Percentiles rank a stretch among this genome's conserved stretches.
These are phyloP conservation scores for Ganoderma leucocontextum DNA, from an alignment of 1,284 basidiomycete species.

Conservation along the genomic window DNA sequence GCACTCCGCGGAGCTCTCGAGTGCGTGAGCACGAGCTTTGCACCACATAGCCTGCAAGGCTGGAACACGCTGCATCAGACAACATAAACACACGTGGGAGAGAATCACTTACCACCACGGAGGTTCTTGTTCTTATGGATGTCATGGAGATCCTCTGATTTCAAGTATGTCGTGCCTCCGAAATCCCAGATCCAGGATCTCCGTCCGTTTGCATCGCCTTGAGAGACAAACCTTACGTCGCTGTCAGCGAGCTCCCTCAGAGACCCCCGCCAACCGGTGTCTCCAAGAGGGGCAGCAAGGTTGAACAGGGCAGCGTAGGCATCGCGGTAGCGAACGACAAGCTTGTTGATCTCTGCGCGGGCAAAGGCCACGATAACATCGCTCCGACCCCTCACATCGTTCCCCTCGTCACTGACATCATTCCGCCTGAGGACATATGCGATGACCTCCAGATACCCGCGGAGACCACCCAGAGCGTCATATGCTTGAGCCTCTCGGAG, in stretches of 20 bases:
- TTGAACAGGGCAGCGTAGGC: not conserved
- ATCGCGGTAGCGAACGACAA: not conserved
- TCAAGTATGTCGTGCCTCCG: not conserved
- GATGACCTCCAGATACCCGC: not conserved
- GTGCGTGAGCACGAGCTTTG: too few relatives aligned
- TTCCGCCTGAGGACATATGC: not conserved
- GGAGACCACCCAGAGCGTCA: not conserved
- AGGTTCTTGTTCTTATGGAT: not conserved
- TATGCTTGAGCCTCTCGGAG: not conserved
- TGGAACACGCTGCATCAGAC: too few relatives aligned
- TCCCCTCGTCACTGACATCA: too few relatives aligned
- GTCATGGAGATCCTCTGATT: not conserved
- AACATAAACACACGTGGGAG: not conserved
- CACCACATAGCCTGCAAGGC: too few relatives aligned
- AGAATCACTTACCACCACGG: not conserved
- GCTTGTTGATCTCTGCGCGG: not conserved
- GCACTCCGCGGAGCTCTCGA: too few relatives aligned
- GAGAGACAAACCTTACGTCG: not conserved
- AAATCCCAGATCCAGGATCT: not conserved
- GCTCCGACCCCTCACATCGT: too few relatives aligned
- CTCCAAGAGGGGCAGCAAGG: not conserved
- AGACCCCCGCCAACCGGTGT: too few relatives aligned
- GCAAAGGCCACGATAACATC: too few relatives aligned
- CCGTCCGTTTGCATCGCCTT: not conserved
- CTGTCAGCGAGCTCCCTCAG: not conserved